Percentiles rank a stretch among this genome's conserved stretches.
Conservation (phyloP, 495 filamentous ascomycete species). For the Cryomyces minteri region DNA sequence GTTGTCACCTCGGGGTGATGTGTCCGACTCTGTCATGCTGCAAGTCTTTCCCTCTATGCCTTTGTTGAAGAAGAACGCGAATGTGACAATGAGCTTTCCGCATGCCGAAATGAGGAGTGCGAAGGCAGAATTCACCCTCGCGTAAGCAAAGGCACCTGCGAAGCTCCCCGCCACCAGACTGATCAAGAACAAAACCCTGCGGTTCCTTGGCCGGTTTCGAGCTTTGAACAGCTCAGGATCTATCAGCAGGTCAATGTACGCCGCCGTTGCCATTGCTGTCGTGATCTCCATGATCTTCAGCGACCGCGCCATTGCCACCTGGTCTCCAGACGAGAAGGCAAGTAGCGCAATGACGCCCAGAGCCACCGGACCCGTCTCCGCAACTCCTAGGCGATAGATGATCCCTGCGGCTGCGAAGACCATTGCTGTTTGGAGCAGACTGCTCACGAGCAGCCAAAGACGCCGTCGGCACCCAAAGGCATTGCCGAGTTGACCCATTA, state of each 20-base stretch:
- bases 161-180: conserved; percentile 17
- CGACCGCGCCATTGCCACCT: conserved; percentile 36
- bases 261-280: conserved; percentile 50
- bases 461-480: too few relatives aligned
- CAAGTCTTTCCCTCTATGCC: too few relatives aligned
- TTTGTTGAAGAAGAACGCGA: too few relatives aligned
- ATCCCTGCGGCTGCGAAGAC: conserved; percentile 32
- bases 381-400: conserved; percentile 22
- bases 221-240: conserved; percentile 26
- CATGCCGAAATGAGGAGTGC: too few relatives aligned
- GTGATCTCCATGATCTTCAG: conserved; percentile 41
- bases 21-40: too few relatives aligned
- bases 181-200: conserved; percentile 30
- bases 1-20: too few relatives aligned
- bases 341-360: conserved; percentile 29
- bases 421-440: conserved; percentile 6
- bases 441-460: too few relatives aligned
- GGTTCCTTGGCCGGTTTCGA: conserved; percentile 31
- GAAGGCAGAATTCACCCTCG: too few relatives aligned
- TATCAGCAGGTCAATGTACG: conserved; percentile 41
- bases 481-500: too few relatives aligned
- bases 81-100: too few relatives aligned
- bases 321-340: conserved; percentile 36
- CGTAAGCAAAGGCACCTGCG: too few relatives aligned
- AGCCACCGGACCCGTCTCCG: conserved; percentile 18